Evolutionary conservation across 1,284 basidiomycete species (phyloP).

Genomic region (Ceratobasidium sp.): DNA sequence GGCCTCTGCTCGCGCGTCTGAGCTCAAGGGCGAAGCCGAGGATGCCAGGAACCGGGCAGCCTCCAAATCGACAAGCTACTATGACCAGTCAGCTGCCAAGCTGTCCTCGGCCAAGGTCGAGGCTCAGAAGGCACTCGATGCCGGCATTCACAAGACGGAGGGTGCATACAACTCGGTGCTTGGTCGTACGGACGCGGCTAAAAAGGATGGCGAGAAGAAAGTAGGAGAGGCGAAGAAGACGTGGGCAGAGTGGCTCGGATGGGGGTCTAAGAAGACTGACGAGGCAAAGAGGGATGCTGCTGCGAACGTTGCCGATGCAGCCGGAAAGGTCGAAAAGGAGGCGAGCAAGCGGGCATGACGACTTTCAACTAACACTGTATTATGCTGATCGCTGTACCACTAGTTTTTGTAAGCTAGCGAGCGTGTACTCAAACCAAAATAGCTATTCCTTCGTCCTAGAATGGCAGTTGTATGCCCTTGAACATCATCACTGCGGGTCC

Average conservation of each 20-base stretch:
- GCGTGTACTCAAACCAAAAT: not conserved
- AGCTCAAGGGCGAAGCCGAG: conserved; percentile 23
- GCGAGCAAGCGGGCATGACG: conserved; percentile 46
- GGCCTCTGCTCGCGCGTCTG: conserved; percentile 11
- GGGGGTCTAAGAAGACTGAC: conserved; percentile 48
- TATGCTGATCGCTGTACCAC: not conserved
- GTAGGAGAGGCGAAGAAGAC: conserved; percentile 46
- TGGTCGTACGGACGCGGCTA: conserved; percentile 25
- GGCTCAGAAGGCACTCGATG: conserved; percentile 6
- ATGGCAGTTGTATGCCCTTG: not conserved
- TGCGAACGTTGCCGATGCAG: conserved; percentile 47
- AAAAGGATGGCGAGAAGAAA: conserved; percentile 38
- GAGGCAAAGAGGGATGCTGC: conserved; percentile 47
- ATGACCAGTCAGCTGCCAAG: conserved; percentile 42
- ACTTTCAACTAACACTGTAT: not conserved
- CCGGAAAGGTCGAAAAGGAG: conserved; percentile 49
- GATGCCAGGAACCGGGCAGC: conserved; percentile 28
- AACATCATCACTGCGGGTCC: not conserved
- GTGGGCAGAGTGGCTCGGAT: conserved; percentile 47
- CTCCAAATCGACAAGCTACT: conserved; percentile 18
- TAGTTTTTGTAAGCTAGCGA: conserved; percentile 1
- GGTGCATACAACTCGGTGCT: conserved; percentile 39
- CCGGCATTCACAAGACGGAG: conserved; percentile 18
- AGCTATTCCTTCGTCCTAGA: not conserved
- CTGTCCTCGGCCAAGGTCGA: conserved; percentile 33